Evolutionary conservation across 1,139 yeast genomes (phyloP), one percentile per base, ranked within the genome.

Genomic region (Geotrichum europaeum): DNA sequence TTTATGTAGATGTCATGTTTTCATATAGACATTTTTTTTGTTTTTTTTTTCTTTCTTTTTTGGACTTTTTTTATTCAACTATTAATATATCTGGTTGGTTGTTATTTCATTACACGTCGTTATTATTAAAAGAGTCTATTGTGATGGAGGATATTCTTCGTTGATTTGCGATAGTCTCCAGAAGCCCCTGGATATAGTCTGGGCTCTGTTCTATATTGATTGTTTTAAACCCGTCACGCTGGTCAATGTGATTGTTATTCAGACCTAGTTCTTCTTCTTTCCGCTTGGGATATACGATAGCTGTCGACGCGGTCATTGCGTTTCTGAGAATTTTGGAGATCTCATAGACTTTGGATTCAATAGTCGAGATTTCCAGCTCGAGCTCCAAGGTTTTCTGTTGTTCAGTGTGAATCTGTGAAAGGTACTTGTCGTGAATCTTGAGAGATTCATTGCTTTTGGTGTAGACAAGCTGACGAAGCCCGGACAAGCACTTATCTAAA

Each of bases 1-100:
- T 85, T 76, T 64, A 57, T 63, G 32, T 58, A 55, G 43, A 54
- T 22, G 18, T 53, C 63, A 56, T 58, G 30, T 32, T 28, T 49
- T 57, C 47, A 25, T 51, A 25, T 15, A 25, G 13, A 30, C 40
- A 24, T 28, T 4, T 53, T 32, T 28, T n/a, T 47, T 49, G n/a
- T 52, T 15, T 2, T 47, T 3, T 49, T 30, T 40, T 20, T 22
- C 24, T 30, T 55, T 32, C 9, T 55, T 34, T 24, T 30, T 30
- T 13, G 15, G 6, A 13, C 20, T 40, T 49, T 32, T 51, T 28
- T 49, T 47, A 28, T 50, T 34, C 43, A 47, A 28, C 20, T n/a
- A 18, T 40, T 50, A 24, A 51, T 30, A 20, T 34, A 15, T 9
- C n/a, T 32, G 13, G 13, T 51, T 40, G 13, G 47, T n/a, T 40